Evolutionary conservation across 1,284 basidiomycete species (phyloP), one percentile per base, ranked within the genome.

Genomic region (Melampsora abietis-canadensis): DNA sequence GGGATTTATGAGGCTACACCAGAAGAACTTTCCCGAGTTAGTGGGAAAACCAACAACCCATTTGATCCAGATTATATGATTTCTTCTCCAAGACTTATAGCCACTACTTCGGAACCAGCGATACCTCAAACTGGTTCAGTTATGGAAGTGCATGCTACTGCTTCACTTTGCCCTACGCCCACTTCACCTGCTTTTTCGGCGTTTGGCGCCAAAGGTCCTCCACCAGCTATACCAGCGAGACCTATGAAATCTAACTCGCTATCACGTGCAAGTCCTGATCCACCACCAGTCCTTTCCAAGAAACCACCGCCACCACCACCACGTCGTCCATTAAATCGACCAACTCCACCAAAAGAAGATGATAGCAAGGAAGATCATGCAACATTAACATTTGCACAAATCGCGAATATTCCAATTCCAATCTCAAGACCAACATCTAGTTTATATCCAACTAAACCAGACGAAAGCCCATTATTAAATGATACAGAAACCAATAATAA

Each of bases 151-250:
- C 68, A 72, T 27, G 63, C 47, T 30, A 40, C 61, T 15, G 19
- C 65, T 24, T 66, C 65, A 12, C n/a, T 65, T 65, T 48, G 51
- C 21, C 44, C 67, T 31, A 34, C 30, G 10, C 60, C 68, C 10
- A 44, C 60, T 17, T 24, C 68, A 54, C 34, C 54, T 6, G 34
- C 57, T 30, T 40, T 40, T 40, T 37, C 68, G 19, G 51, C 51
- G 15, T 15, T 54, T 21, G 30, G 24, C 21, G 15, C n/a, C 37
- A 68, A 60, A 34, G 54, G 30, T 47, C 40, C 48, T 27, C 68
- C 68, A 40, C 68, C 68, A 10, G 68, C 68, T 30, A 64, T 72
- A 19, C 68, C 68, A 12, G 68, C 68, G 10, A 60, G 68, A 64
- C 68, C 68, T 30, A 61, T 54, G 40, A 54, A 57, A 31, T 62